These are phyloP conservation scores for Bipolaris gigantea DNA, from an alignment of 2,329 filamentous ascomycete genomes.

Conservation along the genomic window DNA sequence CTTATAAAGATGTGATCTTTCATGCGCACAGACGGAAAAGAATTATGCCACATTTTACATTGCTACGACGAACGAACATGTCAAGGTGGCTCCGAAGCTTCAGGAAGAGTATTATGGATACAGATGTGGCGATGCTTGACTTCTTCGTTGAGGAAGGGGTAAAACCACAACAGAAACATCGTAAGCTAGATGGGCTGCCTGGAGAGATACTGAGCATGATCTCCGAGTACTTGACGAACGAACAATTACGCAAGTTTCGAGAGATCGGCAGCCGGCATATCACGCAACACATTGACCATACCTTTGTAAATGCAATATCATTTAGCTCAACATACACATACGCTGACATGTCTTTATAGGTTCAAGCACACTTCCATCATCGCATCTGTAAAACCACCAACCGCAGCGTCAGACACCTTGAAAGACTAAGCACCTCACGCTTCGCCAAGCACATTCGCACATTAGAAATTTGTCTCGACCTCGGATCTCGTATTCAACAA, in stretches of 20 bases:
- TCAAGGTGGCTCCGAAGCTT: neutral
- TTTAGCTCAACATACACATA: neutral
- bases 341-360: neutral
- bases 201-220: constrained; percentile 7
- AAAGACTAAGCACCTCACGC: neutral
- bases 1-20: neutral
- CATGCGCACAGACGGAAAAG: neutral
- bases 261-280: neutral
- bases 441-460: constrained; percentile 1
- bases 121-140: neutral
- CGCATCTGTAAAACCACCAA: constrained; percentile 1
- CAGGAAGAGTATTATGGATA: neutral
- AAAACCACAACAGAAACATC: neutral
- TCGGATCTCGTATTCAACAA: neutral
- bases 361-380: neutral
- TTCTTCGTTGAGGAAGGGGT: neutral
- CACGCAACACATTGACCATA: neutral
- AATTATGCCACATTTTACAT: neutral
- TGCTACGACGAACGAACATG: neutral
- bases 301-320: constrained; percentile 1
- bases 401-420: neutral
- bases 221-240: neutral
- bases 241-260: constrained; percentile 4
- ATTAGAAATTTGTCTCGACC: neutral
- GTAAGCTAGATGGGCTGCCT: constrained; percentile 1